phyloP scores from a whole-genome alignment of 2,329 filamentous ascomycete genomes.

The Botrytis sinoallii region DNA sequence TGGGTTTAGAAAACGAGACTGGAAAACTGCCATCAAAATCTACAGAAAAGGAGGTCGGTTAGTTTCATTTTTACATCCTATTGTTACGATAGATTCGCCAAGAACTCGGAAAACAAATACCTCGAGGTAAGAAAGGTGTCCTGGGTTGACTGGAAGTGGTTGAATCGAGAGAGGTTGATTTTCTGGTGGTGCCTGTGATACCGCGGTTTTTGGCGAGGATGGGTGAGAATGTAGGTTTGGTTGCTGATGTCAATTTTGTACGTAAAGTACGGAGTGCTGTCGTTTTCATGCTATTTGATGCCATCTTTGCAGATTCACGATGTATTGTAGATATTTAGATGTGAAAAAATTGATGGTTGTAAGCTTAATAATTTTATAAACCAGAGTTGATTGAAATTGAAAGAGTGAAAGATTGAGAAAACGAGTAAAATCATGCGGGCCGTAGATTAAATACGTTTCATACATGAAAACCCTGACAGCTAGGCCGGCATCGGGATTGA shows the following conservation, averaged over 20 bases:
- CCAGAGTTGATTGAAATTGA: background rate
- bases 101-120: background rate
- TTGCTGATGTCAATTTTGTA: slow-evolving; percentile 9
- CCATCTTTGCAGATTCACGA: slow-evolving; percentile 1
- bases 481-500: slow-evolving; percentile 8
- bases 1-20: background rate
- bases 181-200: slow-evolving; percentile 19
- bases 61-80: background rate
- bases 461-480: background rate
- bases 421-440: background rate
- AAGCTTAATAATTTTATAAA: background rate
- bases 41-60: background rate
- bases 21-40: slow-evolving; percentile 3
- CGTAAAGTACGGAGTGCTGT: slow-evolving; percentile 12
- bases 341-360: background rate
- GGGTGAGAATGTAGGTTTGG: slow-evolving; percentile 8
- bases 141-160: background rate
- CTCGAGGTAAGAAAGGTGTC: slow-evolving; percentile 11
- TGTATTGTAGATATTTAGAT: background rate
- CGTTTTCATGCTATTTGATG: slow-evolving; percentile 13
- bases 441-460: slow-evolving; percentile 15
- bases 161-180: slow-evolving; percentile 13
- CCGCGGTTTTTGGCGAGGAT: slow-evolving; percentile 10
- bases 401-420: background rate
- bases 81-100: background rate